phyloP scores from a whole-genome alignment of 108 stramenopile genomes.

The Mediolabrus comicus region DNA sequence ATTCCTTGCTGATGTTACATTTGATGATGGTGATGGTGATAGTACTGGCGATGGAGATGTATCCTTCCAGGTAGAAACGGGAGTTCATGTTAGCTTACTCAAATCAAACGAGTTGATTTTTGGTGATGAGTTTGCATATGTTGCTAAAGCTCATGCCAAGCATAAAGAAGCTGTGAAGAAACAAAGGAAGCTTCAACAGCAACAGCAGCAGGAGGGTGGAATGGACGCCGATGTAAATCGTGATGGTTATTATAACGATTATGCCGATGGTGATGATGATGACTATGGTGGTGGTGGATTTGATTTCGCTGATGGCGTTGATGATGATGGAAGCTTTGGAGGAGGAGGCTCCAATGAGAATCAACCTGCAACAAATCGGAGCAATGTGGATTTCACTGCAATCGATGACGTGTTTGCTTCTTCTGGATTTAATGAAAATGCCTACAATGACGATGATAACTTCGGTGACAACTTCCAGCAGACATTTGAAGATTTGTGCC shows the following conservation, averaged over 20 bases:
- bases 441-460: slow-evolving; percentile 49
- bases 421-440: slow-evolving; percentile 31
- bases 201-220: slow-evolving; percentile 7
- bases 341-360: background rate
- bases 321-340: slow-evolving; percentile 35
- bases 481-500: slow-evolving; percentile 93
- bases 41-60: slow-evolving; percentile 8
- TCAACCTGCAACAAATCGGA: slow-evolving; percentile 11
- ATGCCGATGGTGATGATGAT: slow-evolving; percentile 51
- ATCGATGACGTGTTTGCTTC: slow-evolving; percentile 51
- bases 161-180: slow-evolving; percentile 55
- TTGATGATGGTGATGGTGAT: slow-evolving; percentile 28
- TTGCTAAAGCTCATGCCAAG: slow-evolving; percentile 68
- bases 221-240: slow-evolving; percentile 15
- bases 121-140: slow-evolving; percentile 85
- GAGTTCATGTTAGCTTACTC: slow-evolving; percentile 30
- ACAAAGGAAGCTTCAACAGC: slow-evolving; percentile 28
- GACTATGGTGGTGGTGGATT: slow-evolving; percentile 51
- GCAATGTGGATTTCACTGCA: slow-evolving; percentile 43
- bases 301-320: slow-evolving; percentile 48
- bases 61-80: slow-evolving; percentile 11
- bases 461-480: slow-evolving; percentile 37
- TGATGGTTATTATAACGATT: slow-evolving; percentile 24
- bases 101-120: slow-evolving; percentile 55
- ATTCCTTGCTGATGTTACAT: slow-evolving; percentile 10